phyloP scores from a whole-genome alignment of 139 green algal genomes.

The Auxenochlorella pyrenoidosa region DNA sequence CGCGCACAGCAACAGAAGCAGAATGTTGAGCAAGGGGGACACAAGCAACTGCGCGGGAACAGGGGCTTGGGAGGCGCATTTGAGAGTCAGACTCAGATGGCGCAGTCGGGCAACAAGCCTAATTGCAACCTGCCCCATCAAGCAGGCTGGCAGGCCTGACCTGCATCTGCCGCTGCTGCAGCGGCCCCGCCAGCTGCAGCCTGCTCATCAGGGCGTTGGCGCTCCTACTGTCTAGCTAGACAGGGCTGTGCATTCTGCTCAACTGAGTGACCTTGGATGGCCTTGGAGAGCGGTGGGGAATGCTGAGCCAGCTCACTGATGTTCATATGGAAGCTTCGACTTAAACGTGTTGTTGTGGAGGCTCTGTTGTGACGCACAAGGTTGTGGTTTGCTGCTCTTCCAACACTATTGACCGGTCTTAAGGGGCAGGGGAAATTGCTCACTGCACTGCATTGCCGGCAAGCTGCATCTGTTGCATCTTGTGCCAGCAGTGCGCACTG shows the following conservation, averaged over 20 bases:
- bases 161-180: background rate
- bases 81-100: too few relatives aligned
- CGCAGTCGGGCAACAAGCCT: too few relatives aligned
- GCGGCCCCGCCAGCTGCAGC: background rate
- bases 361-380: background rate
- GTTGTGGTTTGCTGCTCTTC: background rate
- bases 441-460: too few relatives aligned
- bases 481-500: too few relatives aligned
- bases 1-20: background rate
- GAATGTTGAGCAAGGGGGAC: background rate
- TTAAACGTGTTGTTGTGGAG: too few relatives aligned
- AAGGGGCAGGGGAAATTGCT: too few relatives aligned
- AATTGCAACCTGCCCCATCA: too few relatives aligned
- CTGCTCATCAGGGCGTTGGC: background rate
- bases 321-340: background rate
- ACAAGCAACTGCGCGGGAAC: background rate
- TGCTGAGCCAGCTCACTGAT: background rate
- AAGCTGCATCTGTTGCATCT: too few relatives aligned
- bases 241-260: too few relatives aligned
- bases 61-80: too few relatives aligned
- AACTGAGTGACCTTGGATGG: too few relatives aligned
- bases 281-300: background rate
- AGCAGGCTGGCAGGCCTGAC: background rate
- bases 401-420: too few relatives aligned
- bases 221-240: background rate